phyloP scores from a whole-genome alignment of 495 filamentous ascomycete species.

The Penicillium robsamsonii region DNA sequence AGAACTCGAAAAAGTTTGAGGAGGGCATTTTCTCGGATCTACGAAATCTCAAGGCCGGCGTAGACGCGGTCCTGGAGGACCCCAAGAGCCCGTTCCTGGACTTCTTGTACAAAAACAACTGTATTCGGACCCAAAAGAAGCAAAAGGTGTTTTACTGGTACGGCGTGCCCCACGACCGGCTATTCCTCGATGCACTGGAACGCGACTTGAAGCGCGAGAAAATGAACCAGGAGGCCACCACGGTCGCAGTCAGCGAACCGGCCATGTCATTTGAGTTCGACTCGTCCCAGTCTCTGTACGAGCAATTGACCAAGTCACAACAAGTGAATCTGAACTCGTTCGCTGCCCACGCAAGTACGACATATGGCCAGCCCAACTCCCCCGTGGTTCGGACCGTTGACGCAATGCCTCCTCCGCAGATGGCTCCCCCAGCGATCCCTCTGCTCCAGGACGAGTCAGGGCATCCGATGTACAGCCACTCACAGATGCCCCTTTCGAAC shows the following conservation, averaged over 20 bases:
- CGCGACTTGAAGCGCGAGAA: constrained; percentile 98
- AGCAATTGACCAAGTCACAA: constrained; percentile 99
- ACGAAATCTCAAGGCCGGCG: constrained; percentile 96
- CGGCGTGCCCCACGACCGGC: constrained; percentile 94
- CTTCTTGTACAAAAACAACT: constrained; percentile 99
- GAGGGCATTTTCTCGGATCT: constrained; percentile 99
- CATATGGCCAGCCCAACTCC: constrained; percentile 78
- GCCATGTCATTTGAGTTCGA: constrained; percentile 98
- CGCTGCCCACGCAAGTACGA: constrained; percentile 73
- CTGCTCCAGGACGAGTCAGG: constrained; percentile 78
- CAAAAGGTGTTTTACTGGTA: constrained; percentile 99
- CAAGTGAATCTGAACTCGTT: constrained; percentile 97
- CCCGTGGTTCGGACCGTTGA: constrained; percentile 88
- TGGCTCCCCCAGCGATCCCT: constrained; percentile 67
- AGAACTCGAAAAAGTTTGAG: constrained; percentile 99
- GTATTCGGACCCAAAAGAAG: constrained; percentile 99
- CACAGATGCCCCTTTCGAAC: constrained; percentile 58
- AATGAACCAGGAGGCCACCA: constrained; percentile 98
- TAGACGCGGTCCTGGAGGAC: constrained; percentile 98
- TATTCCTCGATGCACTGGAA: constrained; percentile 96
- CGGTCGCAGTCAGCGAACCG: constrained; percentile 91
- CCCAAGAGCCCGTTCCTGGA: constrained; percentile 98
- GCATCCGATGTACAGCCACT: constrained; percentile 64
- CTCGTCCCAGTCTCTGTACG: constrained; percentile 96
- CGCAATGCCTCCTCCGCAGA: constrained; percentile 79